Conservation (phyloP, 306 rosid genomes). For the Inga leiocalycina region DNA sequence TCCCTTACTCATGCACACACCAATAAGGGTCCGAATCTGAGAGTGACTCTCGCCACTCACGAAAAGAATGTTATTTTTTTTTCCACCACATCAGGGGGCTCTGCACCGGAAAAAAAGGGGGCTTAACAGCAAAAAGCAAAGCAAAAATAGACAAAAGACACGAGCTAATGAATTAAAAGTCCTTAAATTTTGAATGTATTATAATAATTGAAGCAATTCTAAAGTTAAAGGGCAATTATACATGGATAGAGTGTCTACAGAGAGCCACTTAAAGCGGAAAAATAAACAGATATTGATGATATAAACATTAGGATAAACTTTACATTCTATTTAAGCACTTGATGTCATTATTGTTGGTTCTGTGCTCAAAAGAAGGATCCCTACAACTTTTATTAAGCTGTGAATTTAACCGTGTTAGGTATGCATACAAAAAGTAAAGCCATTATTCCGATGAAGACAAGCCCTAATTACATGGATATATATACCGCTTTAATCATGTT, state of each 20-base stretch:
- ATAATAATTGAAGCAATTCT: constrained; percentile 42
- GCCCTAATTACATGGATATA: constrained; percentile 29
- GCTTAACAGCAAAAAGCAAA: constrained; percentile 40
- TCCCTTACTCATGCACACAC: neutral
- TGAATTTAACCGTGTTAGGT: constrained; percentile 37
- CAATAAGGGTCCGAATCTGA: constrained; percentile 23
- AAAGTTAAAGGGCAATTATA: constrained; percentile 59
- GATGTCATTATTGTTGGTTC: constrained; percentile 47
- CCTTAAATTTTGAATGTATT: constrained; percentile 37
- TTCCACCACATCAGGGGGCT: constrained; percentile 46
- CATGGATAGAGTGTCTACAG: constrained; percentile 46
- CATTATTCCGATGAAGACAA: constrained; percentile 25
- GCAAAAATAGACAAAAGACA: constrained; percentile 50
- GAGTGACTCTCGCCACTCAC: constrained; percentile 48
- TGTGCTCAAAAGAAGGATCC: constrained; percentile 47
- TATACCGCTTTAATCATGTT: constrained; percentile 31
- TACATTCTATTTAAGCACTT: constrained; percentile 47
- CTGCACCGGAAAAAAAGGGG: constrained; percentile 44
- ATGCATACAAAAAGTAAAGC: constrained; percentile 43
- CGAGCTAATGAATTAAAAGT: constrained; percentile 42
- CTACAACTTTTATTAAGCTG: constrained; percentile 48
- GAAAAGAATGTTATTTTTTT: constrained; percentile 49
- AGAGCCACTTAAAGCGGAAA: constrained; percentile 18
- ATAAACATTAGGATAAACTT: constrained; percentile 57
- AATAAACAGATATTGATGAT: constrained; percentile 39